These are phyloP conservation scores for Moricandia arvensis DNA, from an alignment of 345 rosid species.

Conservation along the genomic window DNA sequence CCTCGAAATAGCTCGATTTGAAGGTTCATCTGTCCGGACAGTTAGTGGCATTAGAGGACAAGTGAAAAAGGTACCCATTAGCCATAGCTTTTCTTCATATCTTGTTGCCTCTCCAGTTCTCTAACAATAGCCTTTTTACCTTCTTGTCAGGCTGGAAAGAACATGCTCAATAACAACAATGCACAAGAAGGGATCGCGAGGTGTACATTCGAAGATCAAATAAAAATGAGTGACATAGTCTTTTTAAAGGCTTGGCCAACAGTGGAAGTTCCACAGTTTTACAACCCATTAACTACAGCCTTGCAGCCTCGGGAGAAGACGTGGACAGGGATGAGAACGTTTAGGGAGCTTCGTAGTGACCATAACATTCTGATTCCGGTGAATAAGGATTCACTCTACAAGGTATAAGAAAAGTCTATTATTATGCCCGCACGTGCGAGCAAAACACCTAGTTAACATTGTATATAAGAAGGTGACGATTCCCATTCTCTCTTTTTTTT, in stretches of 20 bases:
- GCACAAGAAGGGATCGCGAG: conserved; percentile 84
- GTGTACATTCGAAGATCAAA: conserved; percentile 95
- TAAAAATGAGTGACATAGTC: conserved; percentile 88
- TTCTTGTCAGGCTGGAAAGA: conserved; percentile 61
- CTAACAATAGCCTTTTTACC: too few relatives aligned
- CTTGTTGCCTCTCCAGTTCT: background rate
- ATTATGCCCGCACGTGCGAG: too few relatives aligned
- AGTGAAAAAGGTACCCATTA: conserved; percentile 84
- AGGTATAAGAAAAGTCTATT: too few relatives aligned
- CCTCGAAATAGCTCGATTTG: conserved; percentile 78
- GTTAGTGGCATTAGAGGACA: conserved; percentile 88
- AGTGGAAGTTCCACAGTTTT: conserved; percentile 73
- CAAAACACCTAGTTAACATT: too few relatives aligned
- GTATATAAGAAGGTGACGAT: background rate
- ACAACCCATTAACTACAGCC: conserved; percentile 80
- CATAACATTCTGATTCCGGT: conserved; percentile 61
- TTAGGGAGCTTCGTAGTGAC: conserved; percentile 75
- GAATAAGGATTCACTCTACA: conserved; percentile 87
- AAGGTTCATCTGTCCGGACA: conserved; percentile 68
- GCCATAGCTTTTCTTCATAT: background rate
- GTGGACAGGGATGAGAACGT: conserved; percentile 96
- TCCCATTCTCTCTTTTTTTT: background rate
- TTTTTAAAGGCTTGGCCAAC: conserved; percentile 79
- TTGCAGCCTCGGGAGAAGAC: conserved; percentile 74
- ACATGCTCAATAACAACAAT: conserved; percentile 57